Conservation (phyloP, 2,329 filamentous ascomycete genomes). For the Torrubiella hemipterigena region DNA sequence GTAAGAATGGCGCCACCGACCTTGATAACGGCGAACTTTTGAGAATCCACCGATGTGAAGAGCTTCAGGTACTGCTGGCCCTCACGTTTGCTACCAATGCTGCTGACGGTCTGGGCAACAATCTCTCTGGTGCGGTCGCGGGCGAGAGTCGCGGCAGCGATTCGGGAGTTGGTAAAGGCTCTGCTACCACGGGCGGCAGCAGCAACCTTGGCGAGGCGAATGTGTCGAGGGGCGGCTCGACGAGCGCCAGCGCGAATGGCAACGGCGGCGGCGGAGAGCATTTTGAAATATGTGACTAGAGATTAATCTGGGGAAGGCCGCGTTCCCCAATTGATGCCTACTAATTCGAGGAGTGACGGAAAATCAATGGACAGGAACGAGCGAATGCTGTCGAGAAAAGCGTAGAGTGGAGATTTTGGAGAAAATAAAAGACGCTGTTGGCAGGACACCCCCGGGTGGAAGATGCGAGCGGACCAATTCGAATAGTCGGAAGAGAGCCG, state of each 20-base stretch:
- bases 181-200: conserved; percentile 1
- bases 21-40: conserved; percentile 98
- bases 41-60: conserved; percentile 90
- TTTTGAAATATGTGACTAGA: too few relatives aligned
- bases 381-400: too few relatives aligned
- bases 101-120: conserved; percentile 58
- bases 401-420: too few relatives aligned
- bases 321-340: too few relatives aligned
- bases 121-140: conserved; percentile 21
- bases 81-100: conserved; percentile 91
- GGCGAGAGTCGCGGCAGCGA: conserved; percentile 7
- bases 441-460: too few relatives aligned
- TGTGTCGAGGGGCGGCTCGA: conserved; percentile 19
- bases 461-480: too few relatives aligned
- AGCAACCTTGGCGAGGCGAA: conserved; percentile 6
- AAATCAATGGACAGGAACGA: too few relatives aligned
- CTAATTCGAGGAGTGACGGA: too few relatives aligned
- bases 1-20: conserved; percentile 93
- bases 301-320: too few relatives aligned
- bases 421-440: too few relatives aligned
- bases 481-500: too few relatives aligned
- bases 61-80: conserved; percentile 96
- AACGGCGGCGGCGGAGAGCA: conserved; percentile 22
- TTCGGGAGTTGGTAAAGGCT: conserved; percentile 5
- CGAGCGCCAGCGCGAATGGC: conserved; percentile 24